phyloP scores from a whole-genome alignment of 208 protist genomes.

The Wallacemonas rigidus region DNA sequence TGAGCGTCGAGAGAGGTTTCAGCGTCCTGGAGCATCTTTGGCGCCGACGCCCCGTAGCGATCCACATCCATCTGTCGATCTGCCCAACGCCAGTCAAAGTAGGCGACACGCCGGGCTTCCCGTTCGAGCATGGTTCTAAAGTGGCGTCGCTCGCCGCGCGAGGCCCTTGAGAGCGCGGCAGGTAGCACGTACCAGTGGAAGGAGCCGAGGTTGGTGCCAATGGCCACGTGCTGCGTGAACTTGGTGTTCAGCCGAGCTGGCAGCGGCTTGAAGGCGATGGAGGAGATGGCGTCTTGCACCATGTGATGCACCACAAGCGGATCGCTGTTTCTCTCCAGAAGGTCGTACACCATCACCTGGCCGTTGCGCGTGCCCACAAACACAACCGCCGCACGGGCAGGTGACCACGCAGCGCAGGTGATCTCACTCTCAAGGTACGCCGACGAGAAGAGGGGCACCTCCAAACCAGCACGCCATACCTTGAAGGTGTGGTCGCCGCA shows the following conservation, averaged over 20 bases:
- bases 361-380: constrained; percentile 83
- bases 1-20: background rate
- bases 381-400: constrained; percentile 73
- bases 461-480: constrained; percentile 83
- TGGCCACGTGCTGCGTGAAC: constrained; percentile 82
- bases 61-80: constrained; percentile 81
- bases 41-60: constrained; percentile 59
- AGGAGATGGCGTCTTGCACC: constrained; percentile 89
- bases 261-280: constrained; percentile 85
- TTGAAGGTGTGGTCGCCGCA: constrained; percentile 89
- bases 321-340: constrained; percentile 90
- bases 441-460: constrained; percentile 76
- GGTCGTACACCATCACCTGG: constrained; percentile 89
- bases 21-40: constrained; percentile 38
- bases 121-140: constrained; percentile 86
- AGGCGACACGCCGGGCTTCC: constrained; percentile 84
- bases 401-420: constrained; percentile 87
- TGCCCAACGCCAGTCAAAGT: constrained; percentile 84
- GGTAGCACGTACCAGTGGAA: constrained; percentile 91
- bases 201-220: constrained; percentile 85
- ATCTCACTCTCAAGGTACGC: constrained; percentile 52
- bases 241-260: constrained; percentile 33
- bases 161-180: constrained; percentile 67
- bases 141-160: constrained; percentile 79
- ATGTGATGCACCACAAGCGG: constrained; percentile 86